Evolutionary conservation across 1,284 basidiomycete species (phyloP).

Genomic region (Tilletia caries): DNA sequence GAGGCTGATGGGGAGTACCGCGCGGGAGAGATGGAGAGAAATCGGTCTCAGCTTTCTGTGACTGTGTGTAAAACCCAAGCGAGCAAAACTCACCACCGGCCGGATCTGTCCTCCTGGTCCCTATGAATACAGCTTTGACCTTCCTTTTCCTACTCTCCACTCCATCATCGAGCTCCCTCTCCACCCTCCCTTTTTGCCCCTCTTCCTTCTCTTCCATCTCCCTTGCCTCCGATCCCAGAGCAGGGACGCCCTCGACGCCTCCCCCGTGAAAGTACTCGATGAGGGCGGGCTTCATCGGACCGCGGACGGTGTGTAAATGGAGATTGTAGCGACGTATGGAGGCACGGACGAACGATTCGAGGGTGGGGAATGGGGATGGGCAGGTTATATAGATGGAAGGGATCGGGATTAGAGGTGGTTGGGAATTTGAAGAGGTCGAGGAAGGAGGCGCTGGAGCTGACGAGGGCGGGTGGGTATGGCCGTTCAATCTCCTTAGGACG

Average conservation of each 20-base stretch:
- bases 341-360: constrained; percentile 74
- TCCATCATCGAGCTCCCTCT: constrained; percentile 14
- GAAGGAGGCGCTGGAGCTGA: constrained; percentile 37
- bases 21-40: not conserved
- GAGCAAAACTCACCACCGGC: constrained; percentile 1
- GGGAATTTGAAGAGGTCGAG: not conserved
- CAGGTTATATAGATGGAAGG: constrained; percentile 83
- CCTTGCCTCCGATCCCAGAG: not conserved
- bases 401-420: constrained; percentile 57
- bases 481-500: constrained; percentile 59
- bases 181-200: not conserved
- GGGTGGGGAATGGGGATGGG: constrained; percentile 75
- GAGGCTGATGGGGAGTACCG: not conserved
- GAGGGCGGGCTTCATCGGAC: constrained; percentile 79
- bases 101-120: constrained; percentile 63
- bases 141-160: not conserved
- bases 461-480: constrained; percentile 9
- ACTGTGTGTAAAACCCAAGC: not conserved
- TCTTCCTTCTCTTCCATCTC: not conserved
- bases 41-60: no score
- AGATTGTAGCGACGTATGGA: constrained; percentile 68
- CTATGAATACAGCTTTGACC: constrained; percentile 77
- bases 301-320: constrained; percentile 71
- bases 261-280: constrained; percentile 64
- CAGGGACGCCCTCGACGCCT: constrained; percentile 36